Evolutionary conservation across 768 basidiomycete species (phyloP), one percentile per base, ranked within the genome.

Genomic region (Phanerodontia chrysosporium): DNA sequence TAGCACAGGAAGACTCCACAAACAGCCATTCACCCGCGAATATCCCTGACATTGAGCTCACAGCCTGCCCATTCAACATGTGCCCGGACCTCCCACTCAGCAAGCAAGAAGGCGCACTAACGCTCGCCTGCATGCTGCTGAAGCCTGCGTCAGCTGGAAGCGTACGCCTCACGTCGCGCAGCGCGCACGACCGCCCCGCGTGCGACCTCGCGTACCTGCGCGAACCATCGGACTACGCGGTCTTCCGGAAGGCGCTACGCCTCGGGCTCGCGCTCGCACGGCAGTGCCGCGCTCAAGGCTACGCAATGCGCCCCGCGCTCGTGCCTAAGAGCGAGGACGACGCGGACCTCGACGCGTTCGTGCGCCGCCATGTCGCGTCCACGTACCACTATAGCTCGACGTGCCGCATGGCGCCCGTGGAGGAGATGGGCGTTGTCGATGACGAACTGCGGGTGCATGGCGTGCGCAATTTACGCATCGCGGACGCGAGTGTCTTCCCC

Each of bases 371-470:
- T 21, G 42, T 58, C 6, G 8, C 28, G 3, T 61, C 65, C 32
- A 54, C 45, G 49, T 65, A 52, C 51, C 71, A 73, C 54, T 67
- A 68, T 27, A 54, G 64, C 24, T 68, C 78, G 13, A 77, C 78
- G 3, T 75, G 74, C 52, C 66, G 75, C 2, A 80, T 83, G 78
- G 60, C 61, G 18, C 45, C 36, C 28, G 58, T 52, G 51, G 22
- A 25, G 2, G 60, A 61, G 10, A 21, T 22, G 28, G 81, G 81
- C 36, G 79, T 79, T 2, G 77, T 81, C 48, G 76, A 78, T 63
- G 72, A 73, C 36, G 69, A 73, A 39, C 62, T 78, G 22, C 62
- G 66, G 16, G 79, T 82, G 1, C 75, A 80, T 63, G 79, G 79
- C 21, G 69, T 75, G 12, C 48, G 58, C 44, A 76, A 76, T 61